phyloP scores from a whole-genome alignment of 768 basidiomycete species.

The Pulveroboletus sp. region DNA sequence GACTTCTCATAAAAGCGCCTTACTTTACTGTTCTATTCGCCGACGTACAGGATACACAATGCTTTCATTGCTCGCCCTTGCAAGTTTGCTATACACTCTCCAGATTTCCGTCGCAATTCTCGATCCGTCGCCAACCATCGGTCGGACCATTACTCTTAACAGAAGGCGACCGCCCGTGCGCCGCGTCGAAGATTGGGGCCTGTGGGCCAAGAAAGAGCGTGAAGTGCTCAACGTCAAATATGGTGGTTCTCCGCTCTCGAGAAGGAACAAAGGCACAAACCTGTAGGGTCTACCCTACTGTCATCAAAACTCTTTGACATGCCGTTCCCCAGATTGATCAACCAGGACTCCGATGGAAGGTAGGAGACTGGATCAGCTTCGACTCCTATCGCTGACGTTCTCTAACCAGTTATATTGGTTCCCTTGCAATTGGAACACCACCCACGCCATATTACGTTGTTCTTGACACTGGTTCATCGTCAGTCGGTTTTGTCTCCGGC shows the following conservation, averaged over 20 bases:
- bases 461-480: constrained; percentile 87
- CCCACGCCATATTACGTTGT: constrained; percentile 71
- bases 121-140: constrained; percentile 1
- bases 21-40: no score
- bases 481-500: constrained; percentile 1
- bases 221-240: constrained; percentile 46
- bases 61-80: constrained; percentile 5
- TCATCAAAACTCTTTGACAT: not conserved
- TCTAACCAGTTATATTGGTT: constrained; percentile 58
- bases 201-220: constrained; percentile 51
- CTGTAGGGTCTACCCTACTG: constrained; percentile 33
- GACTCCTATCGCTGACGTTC: not conserved
- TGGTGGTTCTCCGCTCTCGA: constrained; percentile 28
- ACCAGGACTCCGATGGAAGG: constrained; percentile 67
- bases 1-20: not conserved
- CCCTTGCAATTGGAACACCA: constrained; percentile 79
- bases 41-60: constrained; percentile 4
- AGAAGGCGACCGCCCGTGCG: constrained; percentile 13
- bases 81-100: constrained; percentile 13
- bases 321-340: constrained; percentile 44
- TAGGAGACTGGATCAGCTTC: constrained; percentile 27
- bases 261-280: constrained; percentile 42
- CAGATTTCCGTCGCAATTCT: constrained; percentile 15
- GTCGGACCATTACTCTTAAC: constrained; percentile 24
- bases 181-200: constrained; percentile 39